Conservation (phyloP, 139 green algal genomes). For the Diplosphaera chodatii region DNA sequence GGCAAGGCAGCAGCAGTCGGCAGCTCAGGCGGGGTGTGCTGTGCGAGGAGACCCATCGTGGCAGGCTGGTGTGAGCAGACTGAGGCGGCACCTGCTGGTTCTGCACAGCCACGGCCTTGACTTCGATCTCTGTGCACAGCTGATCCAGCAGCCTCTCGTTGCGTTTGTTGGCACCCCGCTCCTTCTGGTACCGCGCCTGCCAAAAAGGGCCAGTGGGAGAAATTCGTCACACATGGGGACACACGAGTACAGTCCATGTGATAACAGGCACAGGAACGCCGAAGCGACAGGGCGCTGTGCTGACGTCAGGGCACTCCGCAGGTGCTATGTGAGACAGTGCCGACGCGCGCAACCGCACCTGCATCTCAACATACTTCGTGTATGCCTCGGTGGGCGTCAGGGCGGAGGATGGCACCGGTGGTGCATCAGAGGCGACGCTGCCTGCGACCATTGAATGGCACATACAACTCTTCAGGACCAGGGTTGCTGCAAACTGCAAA, state of each 20-base stretch:
- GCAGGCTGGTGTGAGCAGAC: background rate
- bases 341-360: background rate
- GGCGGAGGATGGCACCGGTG: too few relatives aligned
- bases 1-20: too few relatives aligned
- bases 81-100: conserved; percentile 22
- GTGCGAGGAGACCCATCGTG: too few relatives aligned
- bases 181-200: conserved; percentile 11
- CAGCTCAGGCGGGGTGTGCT: too few relatives aligned
- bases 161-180: conserved; percentile 26
- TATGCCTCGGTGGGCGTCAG: conserved; percentile 3
- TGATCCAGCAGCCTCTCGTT: conserved; percentile 45
- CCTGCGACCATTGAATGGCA: background rate
- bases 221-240: too few relatives aligned
- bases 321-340: too few relatives aligned
- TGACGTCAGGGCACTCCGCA: too few relatives aligned
- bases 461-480: background rate
- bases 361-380: background rate
- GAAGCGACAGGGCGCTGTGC: too few relatives aligned
- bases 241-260: too few relatives aligned
- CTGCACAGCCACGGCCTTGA: conserved; percentile 30
- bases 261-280: too few relatives aligned
- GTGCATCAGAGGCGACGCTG: background rate
- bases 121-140: conserved; percentile 42
- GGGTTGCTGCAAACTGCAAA: too few relatives aligned
- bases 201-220: too few relatives aligned